A percentile compares a stretch with the other conserved stretches of the same genome.
phyloP scores from a whole-genome alignment of 1,284 basidiomycete species.

The Puccinia sorghi region DNA sequence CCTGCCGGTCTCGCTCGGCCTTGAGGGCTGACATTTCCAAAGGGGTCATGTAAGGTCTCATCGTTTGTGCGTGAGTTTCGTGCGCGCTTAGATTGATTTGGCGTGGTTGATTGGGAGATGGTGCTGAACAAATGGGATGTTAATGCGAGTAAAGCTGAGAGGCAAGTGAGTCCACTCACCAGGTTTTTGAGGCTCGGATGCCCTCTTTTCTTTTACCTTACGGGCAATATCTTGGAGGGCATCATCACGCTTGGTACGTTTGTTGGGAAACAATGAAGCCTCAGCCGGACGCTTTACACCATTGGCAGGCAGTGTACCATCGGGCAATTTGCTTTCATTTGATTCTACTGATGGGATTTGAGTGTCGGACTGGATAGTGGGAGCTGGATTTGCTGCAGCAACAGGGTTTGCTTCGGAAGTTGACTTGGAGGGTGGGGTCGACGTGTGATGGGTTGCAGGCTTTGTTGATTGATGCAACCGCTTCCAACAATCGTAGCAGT shows the following conservation, averaged over 20 bases:
- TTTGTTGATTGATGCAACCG: constrained; percentile 10
- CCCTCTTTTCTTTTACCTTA: constrained; percentile 33
- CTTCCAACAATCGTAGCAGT: constrained; percentile 43
- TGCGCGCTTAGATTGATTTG: constrained; percentile 34
- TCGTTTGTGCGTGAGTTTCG: constrained; percentile 44
- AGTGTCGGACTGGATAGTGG: not conserved
- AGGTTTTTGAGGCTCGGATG: constrained; percentile 8
- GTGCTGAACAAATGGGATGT: not conserved
- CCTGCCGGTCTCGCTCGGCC: constrained; percentile 41
- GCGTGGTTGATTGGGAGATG: constrained; percentile 26
- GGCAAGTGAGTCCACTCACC: constrained; percentile 7
- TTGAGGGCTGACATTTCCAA: constrained; percentile 47
- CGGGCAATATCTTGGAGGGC: constrained; percentile 32
- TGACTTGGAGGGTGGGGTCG: not conserved
- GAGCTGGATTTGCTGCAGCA: not conserved
- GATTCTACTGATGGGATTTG: constrained; percentile 9
- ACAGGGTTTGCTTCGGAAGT: constrained; percentile 1
- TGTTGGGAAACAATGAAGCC: constrained; percentile 30
- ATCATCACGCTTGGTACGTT: constrained; percentile 33
- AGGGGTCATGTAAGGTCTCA: constrained; percentile 48
- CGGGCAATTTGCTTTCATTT: not conserved
- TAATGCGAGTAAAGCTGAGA: not conserved
- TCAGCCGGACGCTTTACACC: constrained; percentile 6
- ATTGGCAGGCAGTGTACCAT: not conserved
- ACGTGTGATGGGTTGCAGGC: constrained; percentile 8